phyloP scores from a whole-genome alignment of 495 filamentous ascomycete genomes.

The Sphaerosporella brunnea region DNA sequence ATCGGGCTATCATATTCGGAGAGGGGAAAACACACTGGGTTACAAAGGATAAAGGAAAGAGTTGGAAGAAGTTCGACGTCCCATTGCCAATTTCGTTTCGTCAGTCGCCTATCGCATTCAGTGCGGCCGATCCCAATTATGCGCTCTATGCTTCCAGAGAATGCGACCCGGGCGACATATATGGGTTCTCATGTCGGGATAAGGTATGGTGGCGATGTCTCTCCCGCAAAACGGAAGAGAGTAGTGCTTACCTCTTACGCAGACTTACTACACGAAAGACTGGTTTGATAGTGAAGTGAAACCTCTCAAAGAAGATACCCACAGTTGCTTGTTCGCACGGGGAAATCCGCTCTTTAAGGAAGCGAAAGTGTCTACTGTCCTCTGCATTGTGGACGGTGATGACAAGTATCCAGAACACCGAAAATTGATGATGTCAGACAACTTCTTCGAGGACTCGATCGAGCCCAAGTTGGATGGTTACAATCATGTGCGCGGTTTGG shows the following conservation, averaged over 20 bases:
- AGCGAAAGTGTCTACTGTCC: conserved; percentile 42
- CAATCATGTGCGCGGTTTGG: conserved; percentile 52
- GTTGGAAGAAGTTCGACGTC: conserved; percentile 56
- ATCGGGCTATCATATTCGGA: conserved; percentile 63
- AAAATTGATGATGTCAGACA: conserved; percentile 59
- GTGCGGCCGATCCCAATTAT: conserved; percentile 61
- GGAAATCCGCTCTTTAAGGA: conserved; percentile 49
- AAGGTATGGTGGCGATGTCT: not conserved
- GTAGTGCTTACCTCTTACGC: not conserved
- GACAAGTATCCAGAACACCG: conserved; percentile 44
- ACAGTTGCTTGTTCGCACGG: conserved; percentile 70
- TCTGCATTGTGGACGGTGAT: conserved; percentile 63
- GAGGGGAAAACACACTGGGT: conserved; percentile 50
- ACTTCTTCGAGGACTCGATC: conserved; percentile 45
- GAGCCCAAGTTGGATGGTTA: conserved; percentile 61
- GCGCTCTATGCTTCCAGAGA: conserved; percentile 62
- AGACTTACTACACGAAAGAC: conserved; percentile 63
- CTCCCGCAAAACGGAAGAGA: conserved; percentile 16
- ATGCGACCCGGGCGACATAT: conserved; percentile 39
- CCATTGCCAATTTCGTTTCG: conserved; percentile 31
- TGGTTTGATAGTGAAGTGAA: conserved; percentile 52
- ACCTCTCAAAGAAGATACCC: conserved; percentile 41
- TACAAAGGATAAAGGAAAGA: conserved; percentile 60
- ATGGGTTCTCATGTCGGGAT: conserved; percentile 32
- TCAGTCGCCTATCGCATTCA: conserved; percentile 46